These are phyloP conservation scores for Russula ochroleuca DNA, from an alignment of 768 basidiomycete species.

Conservation along the genomic window DNA sequence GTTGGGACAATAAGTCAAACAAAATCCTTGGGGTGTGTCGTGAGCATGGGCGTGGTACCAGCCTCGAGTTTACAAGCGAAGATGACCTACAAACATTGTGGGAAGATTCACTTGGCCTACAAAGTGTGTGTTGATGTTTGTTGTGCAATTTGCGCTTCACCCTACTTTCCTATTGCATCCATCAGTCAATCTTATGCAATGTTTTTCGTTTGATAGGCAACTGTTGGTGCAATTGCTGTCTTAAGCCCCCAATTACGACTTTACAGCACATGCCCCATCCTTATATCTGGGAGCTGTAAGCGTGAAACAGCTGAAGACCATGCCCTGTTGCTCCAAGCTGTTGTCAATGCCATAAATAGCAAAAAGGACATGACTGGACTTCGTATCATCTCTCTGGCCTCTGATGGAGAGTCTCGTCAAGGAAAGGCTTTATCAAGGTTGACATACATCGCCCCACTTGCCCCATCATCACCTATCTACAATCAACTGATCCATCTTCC, in stretches of 20 bases:
- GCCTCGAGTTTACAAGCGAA: not conserved
- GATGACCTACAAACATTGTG: not conserved
- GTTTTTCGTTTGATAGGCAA: not conserved
- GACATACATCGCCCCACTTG: not conserved
- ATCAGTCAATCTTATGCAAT: too few relatives aligned
- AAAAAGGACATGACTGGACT: not conserved
- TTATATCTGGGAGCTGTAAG: slow-evolving; percentile 10
- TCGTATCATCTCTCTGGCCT: not conserved
- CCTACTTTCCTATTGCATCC: too few relatives aligned
- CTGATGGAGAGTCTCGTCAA: slow-evolving; percentile 1
- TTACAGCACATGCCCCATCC: slow-evolving; percentile 2
- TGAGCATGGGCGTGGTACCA: not conserved
- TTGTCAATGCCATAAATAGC: not conserved
- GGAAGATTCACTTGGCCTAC: not conserved
- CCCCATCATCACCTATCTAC: not conserved
- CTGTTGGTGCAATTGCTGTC: slow-evolving; percentile 2
- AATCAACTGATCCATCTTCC: not conserved
- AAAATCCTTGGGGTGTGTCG: slow-evolving; percentile 9
- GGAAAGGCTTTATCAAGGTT: not conserved
- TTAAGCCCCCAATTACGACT: not conserved
- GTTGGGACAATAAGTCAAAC: slow-evolving; percentile 9
- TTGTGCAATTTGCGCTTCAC: too few relatives aligned
- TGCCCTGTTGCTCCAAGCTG: not conserved
- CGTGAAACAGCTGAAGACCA: not conserved
- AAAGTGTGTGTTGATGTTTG: slow-evolving; percentile 1